Evolutionary conservation across 2,329 filamentous ascomycete genomes (phyloP).

Genomic region (Cercospora janseana): DNA sequence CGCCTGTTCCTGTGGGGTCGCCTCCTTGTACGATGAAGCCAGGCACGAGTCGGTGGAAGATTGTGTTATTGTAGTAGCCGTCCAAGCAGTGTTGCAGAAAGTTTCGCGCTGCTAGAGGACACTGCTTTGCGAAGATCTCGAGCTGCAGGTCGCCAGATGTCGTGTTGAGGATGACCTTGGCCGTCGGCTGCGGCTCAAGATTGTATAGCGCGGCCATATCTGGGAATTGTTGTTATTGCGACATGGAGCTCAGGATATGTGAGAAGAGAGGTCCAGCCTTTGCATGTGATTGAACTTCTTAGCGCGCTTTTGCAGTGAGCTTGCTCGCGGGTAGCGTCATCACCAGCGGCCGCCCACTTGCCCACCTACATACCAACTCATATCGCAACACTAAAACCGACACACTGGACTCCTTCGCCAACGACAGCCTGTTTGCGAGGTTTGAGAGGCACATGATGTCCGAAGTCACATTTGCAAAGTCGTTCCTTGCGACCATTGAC

Average conservation of each 20-base stretch:
- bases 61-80: conserved; percentile 89
- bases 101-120: conserved; percentile 86
- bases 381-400: neutral
- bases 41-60: conserved; percentile 89
- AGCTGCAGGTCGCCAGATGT: conserved; percentile 84
- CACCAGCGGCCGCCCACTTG: neutral
- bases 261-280: conserved; percentile 1
- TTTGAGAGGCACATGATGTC: conserved; percentile 63
- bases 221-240: conserved; percentile 1
- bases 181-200: conserved; percentile 90
- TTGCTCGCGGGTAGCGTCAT: conserved; percentile 4
- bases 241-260: conserved; percentile 5
- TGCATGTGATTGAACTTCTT: conserved; percentile 15
- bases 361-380: conserved; percentile 3
- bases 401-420: conserved; percentile 7
- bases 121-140: conserved; percentile 93
- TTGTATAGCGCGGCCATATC: conserved; percentile 88
- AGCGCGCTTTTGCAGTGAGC: conserved; percentile 5
- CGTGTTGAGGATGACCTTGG: conserved; percentile 86
- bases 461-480: conserved; percentile 65
- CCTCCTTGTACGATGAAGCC: conserved; percentile 93
- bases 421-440: conserved; percentile 30
- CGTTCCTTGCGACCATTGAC: conserved; percentile 78
- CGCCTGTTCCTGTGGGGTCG: conserved; percentile 87
- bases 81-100: conserved; percentile 94